Base-by-base conservation (phyloP, 768 basidiomycete species). In the Rossbeevera mucosa region DNA sequence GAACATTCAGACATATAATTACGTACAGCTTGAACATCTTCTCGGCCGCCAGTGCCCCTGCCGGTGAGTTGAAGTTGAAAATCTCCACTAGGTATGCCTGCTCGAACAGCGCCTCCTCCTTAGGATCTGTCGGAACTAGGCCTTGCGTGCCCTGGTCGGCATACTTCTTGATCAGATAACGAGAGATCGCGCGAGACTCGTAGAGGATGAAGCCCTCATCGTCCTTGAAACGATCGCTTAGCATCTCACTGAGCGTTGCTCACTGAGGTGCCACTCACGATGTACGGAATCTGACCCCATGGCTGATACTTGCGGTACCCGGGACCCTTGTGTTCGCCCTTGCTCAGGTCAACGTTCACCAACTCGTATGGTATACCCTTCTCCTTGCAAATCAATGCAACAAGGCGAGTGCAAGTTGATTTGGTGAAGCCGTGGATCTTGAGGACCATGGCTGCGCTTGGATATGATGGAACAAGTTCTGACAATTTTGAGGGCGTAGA, bases 181-280 rank as follows among this genome's bases (percentile, higher is more conserved):
- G 76, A 31, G 61, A 65, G 54, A 87, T 85, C 1, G 83, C 83
- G 13, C 83, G 79, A 36, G 76, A 77, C 59, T 85, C 83, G 64
- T 76, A 86, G 24, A 89, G 57, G 50, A 77, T 70, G 65, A 85
- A 80, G 5, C 82, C 85, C 36, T 82, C 82, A 22, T 86, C 83
- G 47, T 82, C 72, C 76, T 79, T 26, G 21, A 13, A 3, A 43
- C 31, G 29, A 2, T 1, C 0, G 1, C 30, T 57, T 21, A 57
- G 49, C n/a, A 1, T 45, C 21, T 6, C 20, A 4, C 11, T 5
- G 3, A 24, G 7, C 36, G n/a, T 18, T 2, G 4, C 36, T 9
- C n/a, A 25, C 25, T 16, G 3, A 21, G 9, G 9, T 4, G 40
- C 14, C 22, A 56, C 68, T 36, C 18, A 71, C 71, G 50, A 80